Percentiles rank a stretch among this genome's conserved stretches.
phyloP scores from a whole-genome alignment of 345 rosid genomes.

The Brassica nigra region DNA sequence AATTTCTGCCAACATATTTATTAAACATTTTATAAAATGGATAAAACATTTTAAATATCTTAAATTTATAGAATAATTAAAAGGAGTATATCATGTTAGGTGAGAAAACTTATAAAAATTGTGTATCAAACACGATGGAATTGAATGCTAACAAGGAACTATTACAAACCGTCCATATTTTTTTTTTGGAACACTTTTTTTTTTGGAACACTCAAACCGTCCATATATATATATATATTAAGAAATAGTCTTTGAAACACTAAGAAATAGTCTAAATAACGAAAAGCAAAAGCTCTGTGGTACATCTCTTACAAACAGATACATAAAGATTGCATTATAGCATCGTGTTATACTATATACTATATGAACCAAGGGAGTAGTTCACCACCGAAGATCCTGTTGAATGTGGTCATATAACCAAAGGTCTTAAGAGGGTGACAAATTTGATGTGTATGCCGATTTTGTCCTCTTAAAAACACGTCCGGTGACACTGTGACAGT shows the following conservation, averaged over 20 bases:
- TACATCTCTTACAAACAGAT: slow-evolving; percentile 18
- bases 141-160: slow-evolving; percentile 28
- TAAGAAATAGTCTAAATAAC: slow-evolving; percentile 5
- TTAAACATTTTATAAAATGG: neutral
- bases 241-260: neutral
- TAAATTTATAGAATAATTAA: neutral
- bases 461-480: neutral
- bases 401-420: neutral
- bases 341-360: slow-evolving; percentile 5
- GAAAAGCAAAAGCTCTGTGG: slow-evolving; percentile 22
- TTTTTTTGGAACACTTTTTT: too few relatives aligned
- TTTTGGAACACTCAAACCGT: too few relatives aligned
- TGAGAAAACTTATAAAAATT: neutral
- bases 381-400: slow-evolving; percentile 7
- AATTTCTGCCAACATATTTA: neutral
- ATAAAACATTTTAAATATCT: neutral
- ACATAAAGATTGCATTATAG: slow-evolving; percentile 21
- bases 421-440: neutral
- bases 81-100: neutral
- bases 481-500: neutral
- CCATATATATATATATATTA: too few relatives aligned
- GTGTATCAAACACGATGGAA: slow-evolving; percentile 25
- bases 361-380: slow-evolving; percentile 3
- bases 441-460: neutral
- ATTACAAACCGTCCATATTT: slow-evolving; percentile 34